phyloP scores from a whole-genome alignment of 1,139 yeast genomes.

The Protomyces gravidus region DNA sequence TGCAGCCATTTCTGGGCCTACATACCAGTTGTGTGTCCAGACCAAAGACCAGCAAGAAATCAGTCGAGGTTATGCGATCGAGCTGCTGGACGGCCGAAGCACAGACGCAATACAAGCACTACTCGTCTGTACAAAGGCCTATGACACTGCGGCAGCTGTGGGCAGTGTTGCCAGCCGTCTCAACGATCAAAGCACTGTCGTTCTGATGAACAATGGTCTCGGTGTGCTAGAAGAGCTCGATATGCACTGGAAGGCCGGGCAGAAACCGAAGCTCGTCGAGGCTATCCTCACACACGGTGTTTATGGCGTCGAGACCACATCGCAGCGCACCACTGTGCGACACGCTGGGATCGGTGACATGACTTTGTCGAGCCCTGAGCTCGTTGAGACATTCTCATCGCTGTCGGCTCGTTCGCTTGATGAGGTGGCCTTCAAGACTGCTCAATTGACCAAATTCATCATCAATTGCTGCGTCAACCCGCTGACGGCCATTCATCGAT shows the following conservation, averaged over 20 bases:
- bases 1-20: not conserved
- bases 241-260: conserved; percentile 52
- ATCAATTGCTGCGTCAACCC: conserved; percentile 75
- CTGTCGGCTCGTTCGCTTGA: not conserved
- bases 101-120: not conserved
- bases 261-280: conserved; percentile 58
- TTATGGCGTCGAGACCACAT: conserved; percentile 40
- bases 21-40: not conserved
- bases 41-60: not conserved
- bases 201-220: conserved; percentile 75
- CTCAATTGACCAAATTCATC: conserved; percentile 69
- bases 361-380: not conserved
- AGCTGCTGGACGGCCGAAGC: not conserved
- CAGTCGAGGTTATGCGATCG: not conserved
- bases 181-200: conserved; percentile 48
- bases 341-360: conserved; percentile 68
- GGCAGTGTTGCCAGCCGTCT: conserved; percentile 47
- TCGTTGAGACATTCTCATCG: not conserved
- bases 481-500: conserved; percentile 61
- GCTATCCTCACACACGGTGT: conserved; percentile 86
- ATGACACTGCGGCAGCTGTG: conserved; percentile 50
- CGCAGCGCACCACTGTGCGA: conserved; percentile 41
- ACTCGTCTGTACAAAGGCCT: conserved; percentile 48
- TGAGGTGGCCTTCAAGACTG: not conserved
- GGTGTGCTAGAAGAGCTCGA: conserved; percentile 59